Conservation (phyloP, 306 rosid species). For the Vigna angularis region DNA sequence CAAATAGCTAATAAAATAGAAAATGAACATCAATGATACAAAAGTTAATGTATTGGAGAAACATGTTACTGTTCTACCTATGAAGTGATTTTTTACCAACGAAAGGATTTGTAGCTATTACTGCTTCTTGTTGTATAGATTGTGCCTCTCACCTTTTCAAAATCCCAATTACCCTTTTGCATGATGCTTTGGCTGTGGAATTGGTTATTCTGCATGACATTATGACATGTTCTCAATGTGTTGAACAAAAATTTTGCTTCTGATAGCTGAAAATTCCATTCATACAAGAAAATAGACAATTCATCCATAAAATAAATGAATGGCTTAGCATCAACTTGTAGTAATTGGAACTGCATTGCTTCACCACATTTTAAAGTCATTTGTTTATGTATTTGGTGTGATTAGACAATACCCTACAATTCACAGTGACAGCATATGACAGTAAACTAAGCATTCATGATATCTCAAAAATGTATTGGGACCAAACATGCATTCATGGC, state of each 20-base stretch:
- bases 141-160: conserved; percentile 46
- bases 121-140: conserved; percentile 34
- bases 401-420: conserved; percentile 10
- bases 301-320: conserved; percentile 17
- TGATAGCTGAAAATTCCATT: conserved; percentile 24
- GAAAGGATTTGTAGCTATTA: conserved; percentile 48
- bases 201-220: conserved; percentile 30
- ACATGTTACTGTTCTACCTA: conserved; percentile 46
- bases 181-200: conserved; percentile 39
- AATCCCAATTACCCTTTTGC: conserved; percentile 28
- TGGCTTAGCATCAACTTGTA: neutral
- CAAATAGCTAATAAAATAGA: too few relatives aligned
- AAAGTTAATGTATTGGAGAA: conserved; percentile 42
- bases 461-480: neutral
- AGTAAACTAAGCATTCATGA: neutral
- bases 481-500: conserved; percentile 6
- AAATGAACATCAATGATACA: too few relatives aligned
- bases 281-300: conserved; percentile 31
- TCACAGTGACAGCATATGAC: neutral
- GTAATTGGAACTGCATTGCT: conserved; percentile 2
- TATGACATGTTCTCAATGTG: conserved; percentile 44
- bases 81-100: conserved; percentile 55
- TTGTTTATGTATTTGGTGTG: neutral
- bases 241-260: neutral
- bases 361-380: neutral